Evolutionary conservation across 2,329 filamentous ascomycete genomes (phyloP), one percentile per base, ranked within the genome.

Genomic region (Ceratocystis variospora): DNA sequence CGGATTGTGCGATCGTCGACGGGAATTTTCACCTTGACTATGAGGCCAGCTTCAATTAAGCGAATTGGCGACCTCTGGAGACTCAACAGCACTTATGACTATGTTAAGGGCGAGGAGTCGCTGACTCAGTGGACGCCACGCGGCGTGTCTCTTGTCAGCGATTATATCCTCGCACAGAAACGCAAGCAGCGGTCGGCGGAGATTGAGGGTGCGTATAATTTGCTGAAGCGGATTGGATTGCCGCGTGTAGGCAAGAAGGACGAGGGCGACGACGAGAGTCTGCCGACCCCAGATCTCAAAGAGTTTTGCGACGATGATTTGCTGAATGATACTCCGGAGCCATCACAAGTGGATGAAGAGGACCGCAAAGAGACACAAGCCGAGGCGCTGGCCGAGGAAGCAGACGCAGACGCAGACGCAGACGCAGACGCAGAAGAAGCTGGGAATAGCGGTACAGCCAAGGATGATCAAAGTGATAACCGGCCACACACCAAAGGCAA

Each of bases 21-120:
- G 22, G 86, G 85, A 57, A 89, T 96, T 67, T 99, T 96, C 76
- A 91, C 89, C 1, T 79, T 97, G 62, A 86, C 86, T 5, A 87
- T 97, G 75, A 87, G 90, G 37, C 94, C 94, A 0, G 87, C 90
- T 6, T 91, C 91, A 2, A 91, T 96, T 63, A 96, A 96, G 76
- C 84, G 90, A 61, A 90, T 91, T 0, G 90, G 90, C 2, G 94
- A 99, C 73, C 80, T 99, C 12, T 99, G 94, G 94, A 85, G 94
- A 65, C 90, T 97, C 85, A 95, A 91, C 74, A 97, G 92, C 17
- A 87, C 90, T 68, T 88, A 96, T 72, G 90, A 96, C 74, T 97
- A 96, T 73, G 89, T 99, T 71, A 96, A 96, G 75, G 94, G 94
- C 66, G 92, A 99, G 76, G 94, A 99, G 75, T 82, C 87, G 62